Conservation (phyloP, 371 early-diverging fungal genomes). For the Furculomyces boomerangus region DNA sequence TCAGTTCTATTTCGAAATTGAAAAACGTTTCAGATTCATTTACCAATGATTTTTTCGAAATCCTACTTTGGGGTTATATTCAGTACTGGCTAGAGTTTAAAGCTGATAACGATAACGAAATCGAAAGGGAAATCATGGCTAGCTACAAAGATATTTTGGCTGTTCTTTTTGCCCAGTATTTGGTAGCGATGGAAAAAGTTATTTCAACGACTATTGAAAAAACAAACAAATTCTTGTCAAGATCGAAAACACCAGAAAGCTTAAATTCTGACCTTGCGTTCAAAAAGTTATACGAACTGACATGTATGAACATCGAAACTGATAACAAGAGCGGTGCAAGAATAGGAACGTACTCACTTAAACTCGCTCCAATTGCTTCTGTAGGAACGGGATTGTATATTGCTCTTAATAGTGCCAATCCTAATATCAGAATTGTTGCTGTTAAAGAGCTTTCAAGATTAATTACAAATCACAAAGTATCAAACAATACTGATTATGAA, state of each 20-base stretch:
- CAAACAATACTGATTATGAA: neutral
- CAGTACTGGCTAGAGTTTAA: neutral
- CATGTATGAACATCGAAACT: neutral
- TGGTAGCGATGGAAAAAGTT: neutral
- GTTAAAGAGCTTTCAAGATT: neutral
- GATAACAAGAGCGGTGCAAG: neutral
- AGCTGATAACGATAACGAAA: no score
- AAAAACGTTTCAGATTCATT: neutral
- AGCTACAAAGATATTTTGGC: neutral
- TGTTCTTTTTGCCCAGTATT: neutral
- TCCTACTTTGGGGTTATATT: neutral
- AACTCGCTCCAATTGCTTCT: slow-evolving; percentile 7
- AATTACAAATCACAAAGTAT: neutral
- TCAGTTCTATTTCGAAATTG: neutral
- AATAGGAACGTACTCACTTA: neutral
- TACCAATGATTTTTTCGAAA: neutral
- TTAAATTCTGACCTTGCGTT: neutral
- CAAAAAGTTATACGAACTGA: neutral
- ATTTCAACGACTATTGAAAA: neutral
- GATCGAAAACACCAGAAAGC: neutral
- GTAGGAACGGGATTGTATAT: slow-evolving; percentile 18
- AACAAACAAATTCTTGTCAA: neutral
- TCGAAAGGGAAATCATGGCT: neutral
- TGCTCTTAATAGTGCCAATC: slow-evolving; percentile 16
- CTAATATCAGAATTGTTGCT: slow-evolving; percentile 13